phyloP scores from a whole-genome alignment of 345 rosid species.

The Lumnitzera littorea region DNA sequence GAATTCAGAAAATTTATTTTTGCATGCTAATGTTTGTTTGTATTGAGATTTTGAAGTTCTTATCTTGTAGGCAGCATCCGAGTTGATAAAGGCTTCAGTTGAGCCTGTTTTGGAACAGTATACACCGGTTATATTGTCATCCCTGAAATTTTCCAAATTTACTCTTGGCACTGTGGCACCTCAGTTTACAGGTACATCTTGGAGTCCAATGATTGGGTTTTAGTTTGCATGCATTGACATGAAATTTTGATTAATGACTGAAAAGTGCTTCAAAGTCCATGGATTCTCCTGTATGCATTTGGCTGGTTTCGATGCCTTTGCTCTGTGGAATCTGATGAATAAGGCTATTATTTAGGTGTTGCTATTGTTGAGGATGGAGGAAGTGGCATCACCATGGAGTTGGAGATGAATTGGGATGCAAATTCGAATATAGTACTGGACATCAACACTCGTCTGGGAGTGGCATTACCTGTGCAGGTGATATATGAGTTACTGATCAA shows the following conservation, averaged over 20 bases:
- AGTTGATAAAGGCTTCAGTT: constrained; percentile 71
- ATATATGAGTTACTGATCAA: background rate
- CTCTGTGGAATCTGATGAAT: background rate
- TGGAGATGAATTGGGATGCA: constrained; percentile 99
- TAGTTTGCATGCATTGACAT: too few species aligned
- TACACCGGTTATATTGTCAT: constrained; percentile 80
- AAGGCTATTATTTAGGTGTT: constrained; percentile 46
- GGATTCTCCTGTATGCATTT: too few species aligned
- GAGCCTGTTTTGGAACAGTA: constrained; percentile 94
- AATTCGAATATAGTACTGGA: constrained; percentile 81
- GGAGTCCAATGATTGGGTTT: background rate
- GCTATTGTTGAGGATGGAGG: constrained; percentile 56
- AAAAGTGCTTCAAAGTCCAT: too few species aligned
- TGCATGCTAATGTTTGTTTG: background rate
- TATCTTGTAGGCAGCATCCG: constrained; percentile 82
- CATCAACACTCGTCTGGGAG: constrained; percentile 78
- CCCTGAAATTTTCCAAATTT: constrained; percentile 86
- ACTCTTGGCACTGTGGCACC: constrained; percentile 99
- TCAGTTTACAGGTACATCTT: constrained; percentile 87
- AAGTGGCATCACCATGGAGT: constrained; percentile 65
- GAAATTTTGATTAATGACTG: too few species aligned
- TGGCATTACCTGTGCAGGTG: constrained; percentile 88
- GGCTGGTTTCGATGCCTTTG: too few species aligned
- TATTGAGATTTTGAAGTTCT: background rate
- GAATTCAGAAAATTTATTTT: too few species aligned